Percentiles rank a stretch among this genome's conserved stretches.
phyloP scores from a whole-genome alignment of 805 yeast genomes.

The Debaryomyces tyrocola region DNA sequence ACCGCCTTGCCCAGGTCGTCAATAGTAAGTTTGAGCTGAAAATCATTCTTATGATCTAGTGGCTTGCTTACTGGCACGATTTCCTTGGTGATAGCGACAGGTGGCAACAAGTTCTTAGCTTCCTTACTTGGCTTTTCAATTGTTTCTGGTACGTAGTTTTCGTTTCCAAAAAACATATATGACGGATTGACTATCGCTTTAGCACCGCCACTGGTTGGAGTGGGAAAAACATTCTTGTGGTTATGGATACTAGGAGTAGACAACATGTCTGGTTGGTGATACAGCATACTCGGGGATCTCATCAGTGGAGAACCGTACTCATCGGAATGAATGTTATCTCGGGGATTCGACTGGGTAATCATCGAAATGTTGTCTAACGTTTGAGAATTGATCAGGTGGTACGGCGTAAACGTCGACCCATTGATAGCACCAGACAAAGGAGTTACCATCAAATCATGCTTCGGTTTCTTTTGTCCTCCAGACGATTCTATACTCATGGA shows the following conservation, averaged over 20 bases:
- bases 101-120: slow-evolving; percentile 13
- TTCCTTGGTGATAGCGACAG: slow-evolving; percentile 7
- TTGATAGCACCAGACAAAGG: slow-evolving; percentile 17
- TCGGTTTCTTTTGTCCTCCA: slow-evolving; percentile 3
- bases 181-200: not conserved
- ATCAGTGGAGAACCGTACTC: slow-evolving; percentile 22
- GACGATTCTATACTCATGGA: slow-evolving; percentile 4
- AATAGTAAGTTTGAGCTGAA: slow-evolving; percentile 35
- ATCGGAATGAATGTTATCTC: not conserved
- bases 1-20: slow-evolving; percentile 44
- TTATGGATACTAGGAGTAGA: not conserved
- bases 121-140: not conserved
- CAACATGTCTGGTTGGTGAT: not conserved
- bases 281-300: slow-evolving; percentile 11
- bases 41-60: slow-evolving; percentile 13
- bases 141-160: not conserved
- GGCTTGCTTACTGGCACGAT: not conserved
- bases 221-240: not conserved
- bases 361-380: slow-evolving; percentile 34
- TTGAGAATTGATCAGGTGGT: slow-evolving; percentile 26
- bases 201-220: not conserved
- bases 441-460: slow-evolving; percentile 11
- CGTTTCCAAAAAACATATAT: not conserved
- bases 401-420: slow-evolving; percentile 16
- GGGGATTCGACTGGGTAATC: slow-evolving; percentile 23